Evolutionary conservation across 1,284 basidiomycete species (phyloP), one percentile per base, ranked within the genome.

Genomic region (Sporisorium exsertum): DNA sequence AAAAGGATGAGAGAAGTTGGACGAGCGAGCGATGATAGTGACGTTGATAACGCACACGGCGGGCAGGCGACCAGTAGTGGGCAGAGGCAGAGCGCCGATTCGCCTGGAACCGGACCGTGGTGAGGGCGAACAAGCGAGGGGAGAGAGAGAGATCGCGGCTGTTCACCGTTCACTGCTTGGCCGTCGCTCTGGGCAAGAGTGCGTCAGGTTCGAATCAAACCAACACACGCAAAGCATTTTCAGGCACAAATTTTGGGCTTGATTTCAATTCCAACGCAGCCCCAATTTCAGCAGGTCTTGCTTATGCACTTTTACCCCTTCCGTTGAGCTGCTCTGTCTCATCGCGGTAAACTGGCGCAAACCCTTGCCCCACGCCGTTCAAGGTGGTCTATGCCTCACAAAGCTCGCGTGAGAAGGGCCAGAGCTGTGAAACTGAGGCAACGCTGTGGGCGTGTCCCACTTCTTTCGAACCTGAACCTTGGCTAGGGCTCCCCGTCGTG

Each of bases 41-140:
- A 57, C 52, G 26, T 60, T 69, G 60, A 69, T 69, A 69, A 69
- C 66, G 60, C 60, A 63, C 59, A 26, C 20, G 42, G 32, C 42
- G 29, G 37, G 40, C n/a, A 56, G 20, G 51, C 22, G 35, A 22
- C 32, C 18, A 10, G 20, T 2, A 37, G 49, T 16, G 49, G 26
- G 27, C 32, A 55, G 42, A 45, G 50, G 53, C 22, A 55, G 59
- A 59, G 57, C 32, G 54, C 46, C 33, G 33, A 40, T 58, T 46
- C 56, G 56, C 46, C 43, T 12, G 27, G 24, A 29, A 29, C 32
- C 43, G 43, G 42, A 55, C 53, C 53, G 53, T 22, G 10, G 24
- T 22, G 16, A 3, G n/a, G 46, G 54, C 29, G 26, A 45, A n/a
- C 40, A 20, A 42, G 18, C 47, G 26, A 15, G 29, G 52, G 22